Evolutionary conservation across 345 rosid genomes (phyloP).

Genomic region (sweet orange (Citrus sinensis)): DVS_A1.0 CM039165.1:36179001-36179500

Average conservation of each 20-base stretch:
- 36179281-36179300: background rate
- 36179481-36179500: too few relatives aligned
- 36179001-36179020: background rate
- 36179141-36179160: conserved; percentile 53
- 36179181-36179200: conserved; percentile 57
- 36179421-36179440: too few relatives aligned
- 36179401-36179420: background rate
- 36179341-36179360: background rate
- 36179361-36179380: too few relatives aligned
- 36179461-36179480: background rate
- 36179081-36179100: conserved; percentile 58
- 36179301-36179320: background rate
- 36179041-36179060: conserved; percentile 63
- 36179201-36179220: conserved; percentile 60
- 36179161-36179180: conserved; percentile 60
- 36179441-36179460: background rate
- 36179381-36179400: background rate
- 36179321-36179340: background rate
- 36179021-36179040: conserved; percentile 48
- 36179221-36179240: conserved; percentile 50
- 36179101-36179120: conserved; percentile 61
- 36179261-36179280: background rate
- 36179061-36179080: conserved; percentile 46
- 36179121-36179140: conserved; percentile 61
- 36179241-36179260: conserved; percentile 35